Conservation (phyloP, 352 stramenopile genomes). For the Pilasporangium apinafurcum region DNA sequence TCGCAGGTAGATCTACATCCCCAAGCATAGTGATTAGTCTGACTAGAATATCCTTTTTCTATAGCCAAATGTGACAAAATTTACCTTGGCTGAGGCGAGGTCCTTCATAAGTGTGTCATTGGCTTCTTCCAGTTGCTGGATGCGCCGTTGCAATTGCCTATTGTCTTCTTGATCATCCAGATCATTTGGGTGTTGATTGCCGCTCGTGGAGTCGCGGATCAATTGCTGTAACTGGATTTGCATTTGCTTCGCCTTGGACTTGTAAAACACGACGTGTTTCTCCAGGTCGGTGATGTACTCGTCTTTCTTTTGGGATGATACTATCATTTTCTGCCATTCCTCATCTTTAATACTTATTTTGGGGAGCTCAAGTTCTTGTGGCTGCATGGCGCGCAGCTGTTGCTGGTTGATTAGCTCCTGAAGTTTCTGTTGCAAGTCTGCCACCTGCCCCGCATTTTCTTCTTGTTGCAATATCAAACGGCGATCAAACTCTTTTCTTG, state of each 20-base stretch:
- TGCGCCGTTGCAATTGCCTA: conserved; percentile 31
- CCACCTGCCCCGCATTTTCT: conserved; percentile 23
- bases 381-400: conserved; percentile 8
- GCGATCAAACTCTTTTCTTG: conserved; percentile 66
- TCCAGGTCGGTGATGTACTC: conserved; percentile 79
- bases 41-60: neutral
- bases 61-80: neutral
- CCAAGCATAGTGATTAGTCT: no score
- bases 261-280: conserved; percentile 85
- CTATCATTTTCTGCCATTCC: conserved; percentile 70
- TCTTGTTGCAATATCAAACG: conserved; percentile 43
- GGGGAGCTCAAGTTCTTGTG: no score
- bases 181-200: conserved; percentile 17
- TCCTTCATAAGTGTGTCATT: conserved; percentile 78
- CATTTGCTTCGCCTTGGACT: conserved; percentile 83
- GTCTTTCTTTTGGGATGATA: conserved; percentile 70
- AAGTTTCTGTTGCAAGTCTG: conserved; percentile 36
- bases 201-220: conserved; percentile 48
- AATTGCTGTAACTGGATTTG: conserved; percentile 76
- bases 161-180: conserved; percentile 14
- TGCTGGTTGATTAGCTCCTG: conserved; percentile 15
- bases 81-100: conserved; percentile 57
- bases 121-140: conserved; percentile 66
- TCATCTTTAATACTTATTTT: conserved; percentile 18
- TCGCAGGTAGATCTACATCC: conserved; percentile 52